Percentiles rank a stretch among this genome's conserved stretches.
phyloP scores from a whole-genome alignment of 177 flowering plant species.

The Tripterygium wilfordii region DNA sequence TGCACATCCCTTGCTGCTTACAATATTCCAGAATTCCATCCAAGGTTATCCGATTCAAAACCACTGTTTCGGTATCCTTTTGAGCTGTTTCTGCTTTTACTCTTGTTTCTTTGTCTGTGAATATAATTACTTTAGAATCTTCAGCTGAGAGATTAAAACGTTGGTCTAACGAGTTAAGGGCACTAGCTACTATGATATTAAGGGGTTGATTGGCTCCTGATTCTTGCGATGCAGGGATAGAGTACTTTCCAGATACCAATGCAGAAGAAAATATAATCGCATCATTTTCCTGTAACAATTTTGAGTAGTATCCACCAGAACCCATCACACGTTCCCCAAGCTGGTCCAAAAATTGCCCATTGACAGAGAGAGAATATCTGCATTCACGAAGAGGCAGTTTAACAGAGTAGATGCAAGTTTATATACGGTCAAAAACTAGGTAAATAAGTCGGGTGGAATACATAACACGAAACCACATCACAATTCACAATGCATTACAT shows the following conservation, averaged over 20 bases:
- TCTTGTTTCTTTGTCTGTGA: constrained; percentile 35
- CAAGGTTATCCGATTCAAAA: constrained; percentile 42
- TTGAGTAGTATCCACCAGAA: constrained; percentile 75
- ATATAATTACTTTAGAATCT: constrained; percentile 33
- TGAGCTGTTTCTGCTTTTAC: constrained; percentile 23
- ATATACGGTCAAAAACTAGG: neutral
- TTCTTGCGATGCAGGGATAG: constrained; percentile 48
- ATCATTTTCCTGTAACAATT: constrained; percentile 73
- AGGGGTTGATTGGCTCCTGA: constrained; percentile 76
- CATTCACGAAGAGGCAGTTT: constrained; percentile 8
- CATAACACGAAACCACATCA: too few species aligned
- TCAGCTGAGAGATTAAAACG: constrained; percentile 18
- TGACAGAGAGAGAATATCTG: constrained; percentile 76
- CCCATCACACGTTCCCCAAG: constrained; percentile 52
- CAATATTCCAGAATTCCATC: constrained; percentile 50
- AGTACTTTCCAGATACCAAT: constrained; percentile 15
- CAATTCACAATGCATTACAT: too few species aligned
- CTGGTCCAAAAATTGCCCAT: constrained; percentile 47
- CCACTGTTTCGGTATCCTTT: constrained; percentile 51
- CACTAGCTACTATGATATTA: constrained; percentile 33
- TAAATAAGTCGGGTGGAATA: too few species aligned
- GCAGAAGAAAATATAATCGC: constrained; percentile 56
- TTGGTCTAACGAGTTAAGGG: constrained; percentile 19
- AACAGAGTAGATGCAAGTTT: neutral
- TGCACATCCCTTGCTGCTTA: constrained; percentile 52